Percentiles rank a stretch among this genome's conserved stretches.
Conservation (phyloP, 1,284 basidiomycete species). For the Tilletia caries region DNA sequence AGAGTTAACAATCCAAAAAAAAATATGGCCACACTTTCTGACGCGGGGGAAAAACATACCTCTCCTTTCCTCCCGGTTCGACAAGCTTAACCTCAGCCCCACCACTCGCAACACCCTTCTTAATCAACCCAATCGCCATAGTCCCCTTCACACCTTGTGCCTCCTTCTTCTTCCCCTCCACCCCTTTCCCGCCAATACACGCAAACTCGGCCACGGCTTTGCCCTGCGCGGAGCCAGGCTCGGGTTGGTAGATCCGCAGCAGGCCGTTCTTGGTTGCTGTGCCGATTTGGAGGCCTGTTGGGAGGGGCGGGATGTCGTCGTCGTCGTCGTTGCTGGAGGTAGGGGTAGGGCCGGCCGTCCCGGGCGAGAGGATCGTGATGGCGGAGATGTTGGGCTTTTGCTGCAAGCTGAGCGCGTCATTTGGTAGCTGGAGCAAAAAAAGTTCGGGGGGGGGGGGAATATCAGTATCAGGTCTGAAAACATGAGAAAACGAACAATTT, state of each 20-base stretch:
- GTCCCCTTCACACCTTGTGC: conserved; percentile 2
- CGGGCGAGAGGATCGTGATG: conserved; percentile 24
- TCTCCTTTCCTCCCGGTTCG: neutral
- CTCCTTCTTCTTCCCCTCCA: neutral
- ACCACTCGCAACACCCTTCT: conserved; percentile 22
- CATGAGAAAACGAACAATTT: neutral
- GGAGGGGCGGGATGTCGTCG: conserved; percentile 12
- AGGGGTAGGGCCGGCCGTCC: neutral
- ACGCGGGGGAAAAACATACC: neutral
- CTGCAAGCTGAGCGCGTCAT: conserved; percentile 37
- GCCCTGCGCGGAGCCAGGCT: conserved; percentile 21
- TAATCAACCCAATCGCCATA: conserved; percentile 8
- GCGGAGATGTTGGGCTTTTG: conserved; percentile 33
- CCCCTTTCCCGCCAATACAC: neutral
- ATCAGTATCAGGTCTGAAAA: neutral
- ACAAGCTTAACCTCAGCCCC: conserved; percentile 30
- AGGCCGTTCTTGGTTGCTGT: conserved; percentile 37
- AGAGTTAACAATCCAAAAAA: neutral
- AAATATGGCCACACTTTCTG: neutral
- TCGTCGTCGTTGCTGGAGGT: neutral
- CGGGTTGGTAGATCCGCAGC: conserved; percentile 30
- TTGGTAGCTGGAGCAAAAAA: conserved; percentile 27
- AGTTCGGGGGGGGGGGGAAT: neutral
- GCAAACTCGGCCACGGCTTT: conserved; percentile 19
- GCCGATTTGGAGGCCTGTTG: conserved; percentile 18